These are phyloP conservation scores for Xylariaceae sp. DNA, from an alignment of 2,329 filamentous ascomycete genomes.

Conservation along the genomic window DNA sequence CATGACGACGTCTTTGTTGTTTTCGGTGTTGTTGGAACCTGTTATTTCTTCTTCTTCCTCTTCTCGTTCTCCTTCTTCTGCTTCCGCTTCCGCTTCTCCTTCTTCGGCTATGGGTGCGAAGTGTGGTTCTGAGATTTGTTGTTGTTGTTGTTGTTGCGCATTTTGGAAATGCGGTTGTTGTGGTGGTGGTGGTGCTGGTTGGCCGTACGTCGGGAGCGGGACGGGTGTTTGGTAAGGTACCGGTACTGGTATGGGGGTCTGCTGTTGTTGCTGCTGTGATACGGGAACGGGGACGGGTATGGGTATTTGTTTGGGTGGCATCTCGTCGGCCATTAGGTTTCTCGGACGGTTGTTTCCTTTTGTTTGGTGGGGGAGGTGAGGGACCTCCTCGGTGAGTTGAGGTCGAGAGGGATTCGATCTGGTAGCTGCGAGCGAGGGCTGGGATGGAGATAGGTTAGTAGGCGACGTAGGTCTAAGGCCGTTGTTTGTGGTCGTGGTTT, in stretches of 20 bases:
- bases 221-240: constrained; percentile 21
- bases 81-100: no score
- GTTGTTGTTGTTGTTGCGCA: constrained; percentile 1
- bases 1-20: constrained; percentile 38
- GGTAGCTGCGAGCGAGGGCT: neutral
- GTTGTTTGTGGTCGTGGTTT: no score
- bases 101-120: constrained; percentile 16
- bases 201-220: constrained; percentile 25
- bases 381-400: neutral
- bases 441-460: no score
- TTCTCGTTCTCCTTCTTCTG: no score
- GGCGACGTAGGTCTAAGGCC: no score
- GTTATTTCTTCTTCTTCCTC: no score
- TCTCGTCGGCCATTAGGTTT: constrained; percentile 23
- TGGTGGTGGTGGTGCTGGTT: constrained; percentile 11
- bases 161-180: neutral
- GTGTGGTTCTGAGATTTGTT: constrained; percentile 8
- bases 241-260: no score
- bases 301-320: no score
- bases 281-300: no score
- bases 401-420: no score
- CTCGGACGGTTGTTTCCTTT: neutral
- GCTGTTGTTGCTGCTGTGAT: constrained; percentile 6
- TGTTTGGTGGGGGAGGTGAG: neutral
- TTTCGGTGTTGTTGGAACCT: no score